Base-by-base conservation (phyloP, 768 basidiomycete genomes). In the Lentinula sp. region DNA sequence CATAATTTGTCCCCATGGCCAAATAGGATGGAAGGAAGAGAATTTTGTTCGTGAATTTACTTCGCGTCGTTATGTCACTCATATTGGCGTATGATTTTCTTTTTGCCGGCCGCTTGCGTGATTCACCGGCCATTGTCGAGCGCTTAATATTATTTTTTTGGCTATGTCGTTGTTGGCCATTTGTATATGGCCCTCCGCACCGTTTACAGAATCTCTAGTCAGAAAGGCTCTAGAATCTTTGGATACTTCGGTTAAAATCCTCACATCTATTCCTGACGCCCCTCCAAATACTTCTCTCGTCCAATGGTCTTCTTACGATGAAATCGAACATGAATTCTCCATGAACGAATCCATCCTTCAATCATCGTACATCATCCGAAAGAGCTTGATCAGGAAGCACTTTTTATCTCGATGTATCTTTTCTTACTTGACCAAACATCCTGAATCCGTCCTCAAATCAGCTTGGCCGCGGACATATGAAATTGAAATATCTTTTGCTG, bases 301-400 rank as follows among this genome's bases (percentile, higher is more conserved):
- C 10, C 63, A 64, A 43, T 64, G 62, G 61, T 87, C 91, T 18
- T 85, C 89, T 28, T 98, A 98, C 77, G 95, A 98, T 69, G 81
- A 79, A 46, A 83, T 96, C 60, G 83, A 85, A 65, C 79, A 87
- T 32, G 87, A 87, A 9, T 80, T 84, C 63, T 66, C 75, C 7
- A 69, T 80, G 48, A 80, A 80, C 10, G 66, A 75, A 23, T 67
- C 69, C 18, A 80, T 86, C 40, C 79, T 95, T 37, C 82, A 92
- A 0, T 95, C 91, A 8, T 88, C 87, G 39, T 95, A 95, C 69
- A 88, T 85, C 13, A 93, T 95, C 69, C 84, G 95, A 62, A 97
- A 98, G 72, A 88, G 89, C 39, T 80, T 99, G 59, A 98, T 98
- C 64, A 84, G 97, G 59, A 98, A 98, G 72, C 93, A 97, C 69